phyloP scores from a whole-genome alignment of 148 eudicot species.

The Chenopodium quinoa region DNA sequence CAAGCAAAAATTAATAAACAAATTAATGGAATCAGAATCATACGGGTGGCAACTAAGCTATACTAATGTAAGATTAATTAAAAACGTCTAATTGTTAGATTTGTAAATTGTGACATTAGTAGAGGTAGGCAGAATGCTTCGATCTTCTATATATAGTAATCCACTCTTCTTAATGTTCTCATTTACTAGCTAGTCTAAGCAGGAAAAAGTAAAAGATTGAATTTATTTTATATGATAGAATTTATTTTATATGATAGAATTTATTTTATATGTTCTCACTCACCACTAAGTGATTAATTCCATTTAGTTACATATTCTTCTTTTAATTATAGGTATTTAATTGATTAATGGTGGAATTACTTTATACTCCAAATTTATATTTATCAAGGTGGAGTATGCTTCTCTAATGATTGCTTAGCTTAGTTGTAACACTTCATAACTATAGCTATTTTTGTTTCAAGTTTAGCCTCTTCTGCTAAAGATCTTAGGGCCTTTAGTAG shows the following conservation, averaged over 20 bases:
- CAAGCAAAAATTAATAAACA: neutral
- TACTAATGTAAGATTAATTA: neutral
- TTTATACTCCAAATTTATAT: conserved; percentile 26
- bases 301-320: neutral
- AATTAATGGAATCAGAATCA: neutral
- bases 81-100: neutral
- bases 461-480: conserved; percentile 22
- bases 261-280: conserved; percentile 17
- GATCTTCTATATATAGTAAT: conserved; percentile 19
- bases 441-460: neutral
- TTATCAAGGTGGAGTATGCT: neutral
- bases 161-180: conserved; percentile 8
- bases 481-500: conserved; percentile 14
- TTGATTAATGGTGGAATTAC: conserved; percentile 11
- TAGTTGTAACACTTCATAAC: neutral
- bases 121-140: neutral
- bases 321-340: neutral
- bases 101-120: neutral
- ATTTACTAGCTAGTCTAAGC: conserved; percentile 27
- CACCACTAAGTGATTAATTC: conserved; percentile 14
- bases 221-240: conserved; percentile 17
- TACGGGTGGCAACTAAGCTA: neutral
- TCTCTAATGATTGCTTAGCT: neutral
- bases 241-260: conserved; percentile 16
- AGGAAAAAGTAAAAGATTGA: conserved; percentile 18